These are phyloP conservation scores for Metschnikowia borealis DNA, from an alignment of 805 yeast species.

Conservation along the genomic window DNA sequence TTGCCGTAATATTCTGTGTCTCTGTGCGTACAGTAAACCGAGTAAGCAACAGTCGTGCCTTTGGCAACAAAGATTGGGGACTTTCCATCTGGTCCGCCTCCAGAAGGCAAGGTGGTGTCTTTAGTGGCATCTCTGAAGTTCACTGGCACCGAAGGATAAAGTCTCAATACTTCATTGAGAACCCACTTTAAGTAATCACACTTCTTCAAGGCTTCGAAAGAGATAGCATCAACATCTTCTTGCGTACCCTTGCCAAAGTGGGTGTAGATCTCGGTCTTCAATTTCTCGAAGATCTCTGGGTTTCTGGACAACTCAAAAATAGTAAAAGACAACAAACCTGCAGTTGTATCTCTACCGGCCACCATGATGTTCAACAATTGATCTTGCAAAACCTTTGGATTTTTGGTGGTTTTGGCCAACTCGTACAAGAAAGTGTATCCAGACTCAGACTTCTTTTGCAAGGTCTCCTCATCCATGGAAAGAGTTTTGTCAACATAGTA, in stretches of 20 bases:
- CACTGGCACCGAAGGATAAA: slow-evolving; percentile 30
- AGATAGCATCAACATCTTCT: slow-evolving; percentile 25
- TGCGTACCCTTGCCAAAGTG: slow-evolving; percentile 33
- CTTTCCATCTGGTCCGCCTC: slow-evolving; percentile 26
- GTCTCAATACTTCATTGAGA: slow-evolving; percentile 33
- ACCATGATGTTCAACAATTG: slow-evolving; percentile 38
- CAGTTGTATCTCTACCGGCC: slow-evolving; percentile 44
- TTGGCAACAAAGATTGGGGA: slow-evolving; percentile 16
- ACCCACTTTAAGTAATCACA: slow-evolving; percentile 38
- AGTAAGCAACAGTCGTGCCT: slow-evolving; percentile 19
- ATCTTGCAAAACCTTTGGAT: slow-evolving; percentile 34
- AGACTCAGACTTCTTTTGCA: slow-evolving; percentile 14
- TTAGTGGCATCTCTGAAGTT: slow-evolving; percentile 21
- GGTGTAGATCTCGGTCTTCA: slow-evolving; percentile 26
- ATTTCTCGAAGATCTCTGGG: slow-evolving; percentile 29
- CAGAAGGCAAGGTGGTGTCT: slow-evolving; percentile 23
- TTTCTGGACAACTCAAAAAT: slow-evolving; percentile 34
- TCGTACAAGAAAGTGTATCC: slow-evolving; percentile 38
- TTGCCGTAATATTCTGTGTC: slow-evolving; percentile 28
- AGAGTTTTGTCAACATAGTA: slow-evolving; percentile 18
- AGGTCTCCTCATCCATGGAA: slow-evolving; percentile 12
- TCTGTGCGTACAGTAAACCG: slow-evolving; percentile 18
- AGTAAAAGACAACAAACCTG: slow-evolving; percentile 35
- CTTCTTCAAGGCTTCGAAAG: slow-evolving; percentile 37
- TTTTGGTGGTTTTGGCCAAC: slow-evolving; percentile 35